Evolutionary conservation across 306 rosid genomes (phyloP).

Genomic region (Acacia crassicarpa): DNA sequence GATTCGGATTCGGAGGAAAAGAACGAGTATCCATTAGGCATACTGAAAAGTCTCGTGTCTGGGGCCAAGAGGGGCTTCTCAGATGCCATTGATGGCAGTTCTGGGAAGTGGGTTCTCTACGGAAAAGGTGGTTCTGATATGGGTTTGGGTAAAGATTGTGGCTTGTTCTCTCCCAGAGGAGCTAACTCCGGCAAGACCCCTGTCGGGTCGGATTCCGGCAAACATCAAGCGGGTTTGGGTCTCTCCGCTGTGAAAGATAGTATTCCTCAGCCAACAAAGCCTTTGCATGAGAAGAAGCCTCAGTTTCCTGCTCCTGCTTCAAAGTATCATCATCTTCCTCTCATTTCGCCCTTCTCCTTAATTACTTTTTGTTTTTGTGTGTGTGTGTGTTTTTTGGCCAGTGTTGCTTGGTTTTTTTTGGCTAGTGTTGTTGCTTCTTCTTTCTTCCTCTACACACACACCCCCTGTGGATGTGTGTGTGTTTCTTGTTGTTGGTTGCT

Average conservation of each 20-base stretch:
- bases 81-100: conserved; percentile 72
- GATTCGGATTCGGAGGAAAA: conserved; percentile 43
- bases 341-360: background rate
- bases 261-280: conserved; percentile 59
- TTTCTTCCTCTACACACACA: background rate
- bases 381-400: background rate
- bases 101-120: conserved; percentile 69
- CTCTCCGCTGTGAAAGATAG: conserved; percentile 51
- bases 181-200: conserved; percentile 37
- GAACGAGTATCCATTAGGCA: conserved; percentile 24
- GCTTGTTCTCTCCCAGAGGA: conserved; percentile 67
- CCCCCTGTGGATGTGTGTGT: background rate
- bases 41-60: conserved; percentile 51
- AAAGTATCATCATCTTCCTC: conserved; percentile 48
- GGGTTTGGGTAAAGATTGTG: conserved; percentile 54
- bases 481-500: background rate
- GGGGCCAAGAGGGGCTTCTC: conserved; percentile 95
- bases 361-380: background rate
- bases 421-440: background rate
- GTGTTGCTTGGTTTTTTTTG: background rate
- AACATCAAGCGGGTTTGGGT: conserved; percentile 44
- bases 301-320: conserved; percentile 73
- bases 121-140: conserved; percentile 70
- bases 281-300: conserved; percentile 70
- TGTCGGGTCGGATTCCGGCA: conserved; percentile 44